Conservation (phyloP, 2,329 filamentous ascomycete genomes). For the Colletotrichum salicis region DNA sequence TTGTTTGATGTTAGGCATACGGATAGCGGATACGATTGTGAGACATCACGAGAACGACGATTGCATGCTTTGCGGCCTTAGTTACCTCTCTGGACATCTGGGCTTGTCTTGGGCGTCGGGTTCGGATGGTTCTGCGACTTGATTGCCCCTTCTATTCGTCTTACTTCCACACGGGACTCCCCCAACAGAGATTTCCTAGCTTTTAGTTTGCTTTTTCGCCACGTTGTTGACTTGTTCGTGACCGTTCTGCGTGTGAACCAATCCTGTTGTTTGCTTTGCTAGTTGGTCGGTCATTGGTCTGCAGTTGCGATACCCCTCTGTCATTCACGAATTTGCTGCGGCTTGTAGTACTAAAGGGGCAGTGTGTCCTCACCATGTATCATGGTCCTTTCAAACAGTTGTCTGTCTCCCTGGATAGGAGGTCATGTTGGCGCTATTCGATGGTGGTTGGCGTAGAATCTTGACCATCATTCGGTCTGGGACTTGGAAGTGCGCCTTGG, state of each 20-base stretch:
- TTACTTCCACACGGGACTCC: conserved; percentile 27
- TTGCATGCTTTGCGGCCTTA: conserved; percentile 30
- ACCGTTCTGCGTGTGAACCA: conserved; percentile 26
- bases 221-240: conserved; percentile 26
- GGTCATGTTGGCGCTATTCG: not conserved
- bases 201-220: conserved; percentile 31
- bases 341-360: not conserved
- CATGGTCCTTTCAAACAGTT: not conserved
- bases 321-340: conserved; percentile 2
- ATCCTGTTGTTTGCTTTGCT: conserved; percentile 9
- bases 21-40: conserved; percentile 36
- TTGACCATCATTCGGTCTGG: not conserved
- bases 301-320: conserved; percentile 15
- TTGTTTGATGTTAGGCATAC: conserved; percentile 36
- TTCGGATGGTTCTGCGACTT: conserved; percentile 27
- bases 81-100: conserved; percentile 27
- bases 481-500: not conserved
- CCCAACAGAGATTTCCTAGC: conserved; percentile 36
- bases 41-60: conserved; percentile 35
- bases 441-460: not conserved
- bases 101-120: conserved; percentile 31
- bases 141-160: conserved; percentile 32
- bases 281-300: conserved; percentile 1
- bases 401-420: not conserved
- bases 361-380: not conserved